Conservation (phyloP, 2,329 filamentous ascomycete species). For the Xylaria sp. region DNA sequence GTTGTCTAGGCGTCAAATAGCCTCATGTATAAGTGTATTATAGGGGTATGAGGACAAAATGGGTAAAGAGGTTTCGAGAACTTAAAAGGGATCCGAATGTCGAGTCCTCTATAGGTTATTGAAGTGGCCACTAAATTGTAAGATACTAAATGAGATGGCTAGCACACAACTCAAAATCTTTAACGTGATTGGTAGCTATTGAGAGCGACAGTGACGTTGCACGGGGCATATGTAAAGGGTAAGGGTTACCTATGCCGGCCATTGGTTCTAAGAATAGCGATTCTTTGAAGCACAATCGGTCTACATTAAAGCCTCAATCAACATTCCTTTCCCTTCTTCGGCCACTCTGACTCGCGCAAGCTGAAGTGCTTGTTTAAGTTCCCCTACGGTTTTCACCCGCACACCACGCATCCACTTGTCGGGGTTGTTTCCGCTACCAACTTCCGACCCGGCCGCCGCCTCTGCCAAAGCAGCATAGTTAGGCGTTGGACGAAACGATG, state of each 20-base stretch:
- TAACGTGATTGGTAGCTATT: too few species aligned
- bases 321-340: constrained; percentile 39
- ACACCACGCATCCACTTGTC: constrained; percentile 40
- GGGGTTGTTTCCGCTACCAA: constrained; percentile 11
- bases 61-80: too few species aligned
- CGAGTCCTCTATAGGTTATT: too few species aligned
- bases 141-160: too few species aligned
- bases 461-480: constrained; percentile 44
- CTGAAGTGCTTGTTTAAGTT: constrained; percentile 35
- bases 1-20: constrained; percentile 41
- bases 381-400: constrained; percentile 34
- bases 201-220: too few species aligned
- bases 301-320: constrained; percentile 41
- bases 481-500: constrained; percentile 44
- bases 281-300: neutral
- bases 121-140: too few species aligned
- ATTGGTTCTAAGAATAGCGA: neutral
- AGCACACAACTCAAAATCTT: too few species aligned
- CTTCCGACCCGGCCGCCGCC: constrained; percentile 41
- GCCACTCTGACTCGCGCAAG: constrained; percentile 31
- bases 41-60: neutral
- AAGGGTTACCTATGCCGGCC: too few species aligned
- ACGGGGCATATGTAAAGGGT: too few species aligned
- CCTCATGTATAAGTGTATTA: neutral
- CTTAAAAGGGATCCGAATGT: too few species aligned